Base-by-base conservation (phyloP, 2,329 filamentous ascomycete species). In the Botryotinia globosa region DNA sequence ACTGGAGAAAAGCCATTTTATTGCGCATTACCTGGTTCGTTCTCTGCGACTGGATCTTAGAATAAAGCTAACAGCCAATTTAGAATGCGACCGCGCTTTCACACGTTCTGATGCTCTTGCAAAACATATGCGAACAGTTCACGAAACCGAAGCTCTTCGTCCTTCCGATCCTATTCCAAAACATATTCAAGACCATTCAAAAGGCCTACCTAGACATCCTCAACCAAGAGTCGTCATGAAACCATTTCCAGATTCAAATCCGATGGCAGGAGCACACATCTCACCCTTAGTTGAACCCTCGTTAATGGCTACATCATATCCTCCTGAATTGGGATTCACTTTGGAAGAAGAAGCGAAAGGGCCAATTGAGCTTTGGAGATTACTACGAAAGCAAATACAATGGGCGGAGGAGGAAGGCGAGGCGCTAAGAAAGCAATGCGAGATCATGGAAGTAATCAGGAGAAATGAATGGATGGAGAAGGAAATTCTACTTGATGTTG, bases 1-100 rank as follows among this genome's bases (percentile, higher is more conserved):
- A 99, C 96, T 1, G 89, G 96, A 80, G 96, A 99, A 86, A 99
- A 99, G 84, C 96, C 96, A 0, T 98, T 98, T 81, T 98, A 97
- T 84, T 99, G 96, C 83, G 93, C 94, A 44, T 83, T 99, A 58
- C 96, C 96, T 73, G 95, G 94, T 97, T 87, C 75, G 87, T 77
- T 58, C 4, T 29, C 64, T 4, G 16, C 18, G 7, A 48, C 25
- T 58, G 18, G 12, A 67, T 59, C 4, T 20, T 29, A 25, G n/a
- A 65, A 25, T 32, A 39, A 22, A 51, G 54, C 59, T 71, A 71
- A 71, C 45, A 39, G 7, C 3, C 22, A 48, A 29, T 22, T 22
- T 78, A 97, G 96, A 99, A 87, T 99, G 96, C 83, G 96, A 99
- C 81, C 92, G 95, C 74, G 94, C 94, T 45, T 99, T 99, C 79